These are phyloP conservation scores for Phalaenopsis equestris DNA, from an alignment of 106 monocot species.

Conservation along the genomic window DNA sequence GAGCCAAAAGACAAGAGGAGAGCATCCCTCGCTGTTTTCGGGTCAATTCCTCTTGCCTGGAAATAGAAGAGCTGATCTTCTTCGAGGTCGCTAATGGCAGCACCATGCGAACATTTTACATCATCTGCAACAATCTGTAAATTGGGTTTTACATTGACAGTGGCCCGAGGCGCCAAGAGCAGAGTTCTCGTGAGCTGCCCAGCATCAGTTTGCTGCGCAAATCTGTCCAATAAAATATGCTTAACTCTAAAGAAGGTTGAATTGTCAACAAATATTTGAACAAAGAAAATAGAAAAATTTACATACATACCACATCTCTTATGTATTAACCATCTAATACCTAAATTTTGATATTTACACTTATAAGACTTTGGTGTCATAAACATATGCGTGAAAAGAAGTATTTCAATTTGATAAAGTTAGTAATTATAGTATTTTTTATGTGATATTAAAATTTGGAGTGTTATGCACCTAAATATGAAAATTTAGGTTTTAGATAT, in stretches of 20 bases:
- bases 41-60: slow-evolving; percentile 60
- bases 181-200: slow-evolving; percentile 84
- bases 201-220: slow-evolving; percentile 91
- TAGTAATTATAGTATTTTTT: too few relatives aligned
- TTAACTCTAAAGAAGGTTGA: neutral
- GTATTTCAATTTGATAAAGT: too few relatives aligned
- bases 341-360: too few relatives aligned
- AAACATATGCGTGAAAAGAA: too few relatives aligned
- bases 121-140: slow-evolving; percentile 92
- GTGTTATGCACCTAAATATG: too few relatives aligned
- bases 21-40: slow-evolving; percentile 70
- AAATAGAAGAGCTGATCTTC: slow-evolving; percentile 87
- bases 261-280: neutral
- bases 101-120: slow-evolving; percentile 93
- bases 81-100: slow-evolving; percentile 83
- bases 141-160: slow-evolving; percentile 84
- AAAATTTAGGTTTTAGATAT: too few relatives aligned
- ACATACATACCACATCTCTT: too few relatives aligned
- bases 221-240: slow-evolving; percentile 25
- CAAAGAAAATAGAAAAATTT: too few relatives aligned
- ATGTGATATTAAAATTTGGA: too few relatives aligned
- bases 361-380: too few relatives aligned
- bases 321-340: too few relatives aligned
- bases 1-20: slow-evolving; percentile 79
- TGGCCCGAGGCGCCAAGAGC: slow-evolving; percentile 72